Evolutionary conservation across 2,329 filamentous ascomycete genomes (phyloP).

Genomic region (Diaporthe longicolla): DNA sequence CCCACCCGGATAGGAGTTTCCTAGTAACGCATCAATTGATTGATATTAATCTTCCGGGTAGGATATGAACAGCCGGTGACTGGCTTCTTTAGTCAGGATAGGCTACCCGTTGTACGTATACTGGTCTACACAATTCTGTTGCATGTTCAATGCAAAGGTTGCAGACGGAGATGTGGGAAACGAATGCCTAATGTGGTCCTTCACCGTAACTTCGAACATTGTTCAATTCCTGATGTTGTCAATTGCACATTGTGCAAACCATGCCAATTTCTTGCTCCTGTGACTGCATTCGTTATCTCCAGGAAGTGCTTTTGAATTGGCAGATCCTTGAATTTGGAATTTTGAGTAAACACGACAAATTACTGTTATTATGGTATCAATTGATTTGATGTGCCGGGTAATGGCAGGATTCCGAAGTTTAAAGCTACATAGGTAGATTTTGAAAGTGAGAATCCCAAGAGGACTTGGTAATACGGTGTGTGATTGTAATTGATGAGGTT

Average conservation of each 20-base stretch:
- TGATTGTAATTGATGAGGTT: background rate
- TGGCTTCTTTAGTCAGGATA: no score
- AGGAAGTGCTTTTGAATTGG: background rate
- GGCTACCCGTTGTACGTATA: no score
- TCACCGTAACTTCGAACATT: background rate
- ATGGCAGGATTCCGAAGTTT: background rate
- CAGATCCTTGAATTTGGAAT: no score
- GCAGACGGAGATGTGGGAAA: background rate
- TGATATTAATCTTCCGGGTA: background rate
- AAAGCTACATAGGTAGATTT: background rate
- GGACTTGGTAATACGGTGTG: background rate
- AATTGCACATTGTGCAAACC: background rate
- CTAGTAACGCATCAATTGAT: no score
- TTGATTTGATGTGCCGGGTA: no score
- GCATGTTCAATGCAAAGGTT: background rate
- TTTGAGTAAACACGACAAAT: background rate
- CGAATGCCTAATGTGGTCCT: background rate
- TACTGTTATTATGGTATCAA: background rate
- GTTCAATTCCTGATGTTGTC: background rate
- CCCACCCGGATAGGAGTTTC: no score
- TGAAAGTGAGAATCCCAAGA: background rate
- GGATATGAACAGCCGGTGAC: background rate
- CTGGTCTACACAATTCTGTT: background rate
- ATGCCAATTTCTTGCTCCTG: no score
- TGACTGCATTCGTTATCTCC: background rate